Percentiles rank a stretch among this genome's conserved stretches.
Evolutionary conservation across 208 protist genomes (phyloP).

Genomic region (Jaenimonas drosophilae): DNA sequence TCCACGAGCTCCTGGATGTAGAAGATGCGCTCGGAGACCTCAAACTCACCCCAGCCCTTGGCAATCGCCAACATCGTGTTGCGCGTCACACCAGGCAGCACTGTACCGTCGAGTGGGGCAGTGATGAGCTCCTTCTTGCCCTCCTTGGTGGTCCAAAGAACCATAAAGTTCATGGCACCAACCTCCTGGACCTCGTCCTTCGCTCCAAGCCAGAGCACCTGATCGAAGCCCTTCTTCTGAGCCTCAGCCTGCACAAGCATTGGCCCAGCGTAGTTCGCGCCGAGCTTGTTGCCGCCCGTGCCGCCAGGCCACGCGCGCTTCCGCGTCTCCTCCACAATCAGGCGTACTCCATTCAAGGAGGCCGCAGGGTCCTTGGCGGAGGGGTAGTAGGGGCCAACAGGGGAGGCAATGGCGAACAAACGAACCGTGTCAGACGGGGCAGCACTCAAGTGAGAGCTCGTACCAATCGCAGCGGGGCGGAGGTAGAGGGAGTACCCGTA

Average conservation of each 20-base stretch:
- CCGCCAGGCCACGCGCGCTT: conserved; percentile 95
- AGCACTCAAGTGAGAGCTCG: conserved; percentile 62
- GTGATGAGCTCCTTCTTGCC: conserved; percentile 90
- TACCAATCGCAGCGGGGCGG: conserved; percentile 95
- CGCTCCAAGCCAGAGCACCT: conserved; percentile 97
- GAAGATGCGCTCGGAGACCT: conserved; percentile 75
- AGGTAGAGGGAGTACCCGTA: conserved; percentile 97
- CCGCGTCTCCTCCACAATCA: conserved; percentile 86
- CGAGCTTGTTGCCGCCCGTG: conserved; percentile 90
- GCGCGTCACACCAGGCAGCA: conserved; percentile 95
- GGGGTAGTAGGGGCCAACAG: conserved; percentile 97
- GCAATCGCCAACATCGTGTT: conserved; percentile 91
- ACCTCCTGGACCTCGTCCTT: conserved; percentile 94
- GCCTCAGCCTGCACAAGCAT: conserved; percentile 86
- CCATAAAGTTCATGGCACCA: conserved; percentile 97
- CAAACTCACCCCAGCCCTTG: conserved; percentile 72
- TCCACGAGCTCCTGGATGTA: conserved; percentile 83
- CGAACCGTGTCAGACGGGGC: conserved; percentile 26
- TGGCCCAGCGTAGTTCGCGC: conserved; percentile 90
- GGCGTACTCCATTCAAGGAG: conserved; percentile 86
- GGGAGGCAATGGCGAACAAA: conserved; percentile 94
- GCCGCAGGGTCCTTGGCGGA: conserved; percentile 9
- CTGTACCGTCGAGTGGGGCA: conserved; percentile 90
- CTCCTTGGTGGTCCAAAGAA: conserved; percentile 78
- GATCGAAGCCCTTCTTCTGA: conserved; percentile 85